Base-by-base conservation (phyloP, 1,139 yeast genomes). In the Diutina siamensis region DNA sequence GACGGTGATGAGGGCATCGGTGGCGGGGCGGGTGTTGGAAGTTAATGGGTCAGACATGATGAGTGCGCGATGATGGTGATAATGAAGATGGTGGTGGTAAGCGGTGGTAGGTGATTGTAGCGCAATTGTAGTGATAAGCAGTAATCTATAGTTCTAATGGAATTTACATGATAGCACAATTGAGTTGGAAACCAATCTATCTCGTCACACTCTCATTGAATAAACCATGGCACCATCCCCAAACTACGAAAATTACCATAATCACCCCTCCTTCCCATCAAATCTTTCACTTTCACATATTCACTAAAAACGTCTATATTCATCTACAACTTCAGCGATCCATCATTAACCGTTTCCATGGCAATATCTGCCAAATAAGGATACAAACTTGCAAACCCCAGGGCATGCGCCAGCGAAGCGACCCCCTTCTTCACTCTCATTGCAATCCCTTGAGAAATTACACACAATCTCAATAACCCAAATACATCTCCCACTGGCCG, bases 1-100 rank as follows among this genome's bases (percentile, higher is more conserved):
- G 10, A 94, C 72, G 0, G 98, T 92, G 44, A 92, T 61, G 18
- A 87, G 76, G 0, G 95, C 81, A 58, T 75, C 77, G 8, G 82
- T 74, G 32, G 73, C 74, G 2, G 87, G 87, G 47, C 85, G 71
- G n/a, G 74, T 79, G 44, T 75, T 73, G 1, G 86, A 78, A 1
- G 86, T 80, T 49, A 80, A 64, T 1, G 87, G 85, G 25, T 35
- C 40, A 49, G 75, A 77, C 40, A 48, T 45, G 25, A 44, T 40
- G 44, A 34, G 28, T 25, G 5, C 28, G 28, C 5, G 34, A 32
- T 13, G 34, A 5, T 7, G 7, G 31, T 12, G 31, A 27, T 8
- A 27, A 12, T 27, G 31, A 12, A 27, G 12, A 12, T 27, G 31
- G 31, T 7, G n/a, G n/a, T n/a, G n/a, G n/a, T n/a, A n/a, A n/a